Base-by-base conservation (phyloP, 164 flowering plant species). In the Saururus chinensis region DNA sequence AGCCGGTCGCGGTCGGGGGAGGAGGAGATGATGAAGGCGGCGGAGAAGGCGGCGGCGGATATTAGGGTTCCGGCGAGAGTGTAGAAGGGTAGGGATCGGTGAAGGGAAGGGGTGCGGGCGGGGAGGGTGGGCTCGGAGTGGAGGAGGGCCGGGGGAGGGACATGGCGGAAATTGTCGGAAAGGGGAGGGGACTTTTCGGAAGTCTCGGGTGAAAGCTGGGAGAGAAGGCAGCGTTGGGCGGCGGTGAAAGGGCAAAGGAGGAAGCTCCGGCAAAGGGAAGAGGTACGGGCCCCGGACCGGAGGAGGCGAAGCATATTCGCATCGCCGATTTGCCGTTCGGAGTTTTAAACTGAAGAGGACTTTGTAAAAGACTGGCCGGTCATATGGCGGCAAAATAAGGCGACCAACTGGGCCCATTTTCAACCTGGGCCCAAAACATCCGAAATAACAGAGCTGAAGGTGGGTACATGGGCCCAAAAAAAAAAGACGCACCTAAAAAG, bases 11-110 rank as follows among this genome's bases (percentile, higher is more conserved):
- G 40, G 35, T 42, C 52, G 63, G 53, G 11, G 30, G 52, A 7
- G 19, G 53, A 51, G 53, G 54, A 16, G 66, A 53, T 48, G 65
- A 76, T 14, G 17, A 73, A 1, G 16, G 64, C 60, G 40, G 40
- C 58, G 53, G 82, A 57, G 26, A 76, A 75, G 14, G 75, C 8
- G 20, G 65, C 20, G 53, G 77, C 72, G 52, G 84, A 75, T 26
- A 77, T 19, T 54, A 81, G 70, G 68, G 83, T 64, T 53, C 83
- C 84, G 59, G 92, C 77, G 54, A 84, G 49, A 40, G 80, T 76
- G 26, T 40, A 56, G 54, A 64, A 24, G 41, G 74, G 12, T 22
- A 77, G 52, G 41, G 70, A 58, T 53, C 45, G 70, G 78, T 21
- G 81, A 66, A 21, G 61, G 56, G 49, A 48, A 60, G 71, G 45